Base-by-base conservation (phyloP, 192 early-diverging fungal species). In the Coemansia sp. region DNA sequence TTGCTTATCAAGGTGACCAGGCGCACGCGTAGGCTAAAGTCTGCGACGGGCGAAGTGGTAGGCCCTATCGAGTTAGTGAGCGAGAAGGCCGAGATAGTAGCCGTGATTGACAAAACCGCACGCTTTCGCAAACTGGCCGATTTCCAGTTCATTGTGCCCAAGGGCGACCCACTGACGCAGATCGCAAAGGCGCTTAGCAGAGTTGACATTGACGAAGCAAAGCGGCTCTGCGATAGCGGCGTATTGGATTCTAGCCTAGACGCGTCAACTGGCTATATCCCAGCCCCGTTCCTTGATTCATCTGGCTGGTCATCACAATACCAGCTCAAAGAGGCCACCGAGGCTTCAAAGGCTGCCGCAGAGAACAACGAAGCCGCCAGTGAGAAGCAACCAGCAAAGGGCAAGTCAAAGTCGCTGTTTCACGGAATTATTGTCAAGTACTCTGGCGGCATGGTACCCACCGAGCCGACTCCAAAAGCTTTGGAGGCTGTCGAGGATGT, bases 1-100 rank as follows among this genome's bases (percentile, higher is more conserved):
- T 39, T 85, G 0, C 68, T 85, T 34, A 34, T 85, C 20, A 85
- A 85, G 50, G 84, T 85, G 7, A 83, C 68, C 2, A 69, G 75
- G 4, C 72, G 72, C 10, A 64, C 73, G 4, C 65, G 64, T 27
- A 75, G 68, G 27, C 29, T 7, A 68, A 70, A 39, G 55, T 41
- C 27, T 27, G 31, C 41, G 31, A 31, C 62, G 9, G 36, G 29
- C 12, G 31, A 68, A 19, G 27, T 8, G 51, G 29, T 34, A 22
- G 40, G 36, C 15, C 34, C 40, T 46, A 44, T 11, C 8, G 59
- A 56, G 10, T 40, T 40, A 22, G 59, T 61, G 34, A 27, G 62
- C 22, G n/a, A 62, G 5, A 48, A 46, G 2, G 77, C 71, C 9
- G 65, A 80, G 41, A 44, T 74, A 0, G 71, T 84, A 5, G 82